Evolutionary conservation across 768 basidiomycete species (phyloP).

Genomic region (Amanita exitialis): DNA sequence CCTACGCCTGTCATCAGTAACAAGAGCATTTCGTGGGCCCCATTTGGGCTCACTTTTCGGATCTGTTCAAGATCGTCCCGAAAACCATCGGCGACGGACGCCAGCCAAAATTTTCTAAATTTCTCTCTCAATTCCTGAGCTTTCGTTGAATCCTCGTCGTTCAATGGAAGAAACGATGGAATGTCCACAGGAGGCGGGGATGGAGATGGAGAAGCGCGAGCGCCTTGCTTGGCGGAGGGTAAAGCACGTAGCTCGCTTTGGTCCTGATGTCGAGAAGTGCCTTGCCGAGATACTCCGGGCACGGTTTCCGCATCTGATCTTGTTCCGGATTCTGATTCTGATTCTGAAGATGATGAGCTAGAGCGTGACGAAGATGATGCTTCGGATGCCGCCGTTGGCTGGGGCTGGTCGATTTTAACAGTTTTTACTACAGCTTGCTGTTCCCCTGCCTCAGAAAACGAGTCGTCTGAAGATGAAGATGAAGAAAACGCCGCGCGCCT

Average conservation of each 20-base stretch:
- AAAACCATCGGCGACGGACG: conserved; percentile 72
- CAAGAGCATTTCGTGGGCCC: neutral
- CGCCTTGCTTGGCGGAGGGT: neutral
- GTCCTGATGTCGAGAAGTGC: conserved; percentile 5
- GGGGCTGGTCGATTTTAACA: neutral
- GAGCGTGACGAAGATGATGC: conserved; percentile 10
- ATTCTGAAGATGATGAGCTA: conserved; percentile 13
- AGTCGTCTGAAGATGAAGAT: conserved; percentile 19
- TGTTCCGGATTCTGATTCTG: conserved; percentile 12
- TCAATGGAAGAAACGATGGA: conserved; percentile 47
- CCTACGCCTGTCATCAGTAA: conserved; percentile 15
- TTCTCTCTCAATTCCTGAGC: conserved; percentile 52
- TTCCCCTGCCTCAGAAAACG: conserved; percentile 11
- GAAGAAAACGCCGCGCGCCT: conserved; percentile 25
- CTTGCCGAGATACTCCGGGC: conserved; percentile 1
- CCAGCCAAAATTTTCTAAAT: conserved; percentile 85
- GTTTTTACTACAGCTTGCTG: neutral
- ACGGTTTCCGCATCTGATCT: conserved; percentile 7
- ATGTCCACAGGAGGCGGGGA: conserved; percentile 35
- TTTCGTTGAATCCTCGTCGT: conserved; percentile 21
- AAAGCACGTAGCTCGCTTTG: conserved; percentile 2
- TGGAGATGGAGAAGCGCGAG: conserved; percentile 27
- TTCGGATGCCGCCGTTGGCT: conserved; percentile 4
- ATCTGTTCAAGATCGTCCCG: conserved; percentile 77
- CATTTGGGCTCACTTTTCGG: conserved; percentile 48